Conservation (phyloP, 768 basidiomycete species). For the Clitopilus passeckerianus region DNA sequence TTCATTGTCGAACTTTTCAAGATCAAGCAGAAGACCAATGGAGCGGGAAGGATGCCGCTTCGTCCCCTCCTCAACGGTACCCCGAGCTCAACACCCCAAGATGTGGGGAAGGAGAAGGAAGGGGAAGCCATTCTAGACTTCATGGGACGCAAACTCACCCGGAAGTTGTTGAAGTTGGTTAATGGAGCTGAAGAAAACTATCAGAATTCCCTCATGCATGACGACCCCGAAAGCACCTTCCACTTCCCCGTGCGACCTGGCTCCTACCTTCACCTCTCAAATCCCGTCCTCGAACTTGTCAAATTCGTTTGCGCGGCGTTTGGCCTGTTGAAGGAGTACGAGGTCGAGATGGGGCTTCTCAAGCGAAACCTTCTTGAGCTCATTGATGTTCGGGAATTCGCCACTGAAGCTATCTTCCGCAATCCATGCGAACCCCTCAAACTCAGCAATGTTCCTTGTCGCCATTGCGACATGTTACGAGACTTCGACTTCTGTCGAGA, state of each 20-base stretch:
- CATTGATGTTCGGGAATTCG: conserved; percentile 82
- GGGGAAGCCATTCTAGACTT: conserved; percentile 66
- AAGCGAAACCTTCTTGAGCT: conserved; percentile 88
- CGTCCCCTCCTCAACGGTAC: conserved; percentile 60
- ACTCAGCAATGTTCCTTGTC: conserved; percentile 83
- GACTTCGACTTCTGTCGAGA: conserved; percentile 98
- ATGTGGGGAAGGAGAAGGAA: conserved; percentile 67
- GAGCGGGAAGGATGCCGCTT: conserved; percentile 62
- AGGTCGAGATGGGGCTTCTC: conserved; percentile 82
- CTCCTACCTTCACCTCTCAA: conserved; percentile 69
- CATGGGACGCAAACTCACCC: conserved; percentile 74
- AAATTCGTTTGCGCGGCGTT: conserved; percentile 86
- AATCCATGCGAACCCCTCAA: conserved; percentile 91
- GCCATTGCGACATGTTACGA: conserved; percentile 75
- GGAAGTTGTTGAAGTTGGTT: conserved; percentile 71
- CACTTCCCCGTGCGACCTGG: conserved; percentile 87
- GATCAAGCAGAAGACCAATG: conserved; percentile 59
- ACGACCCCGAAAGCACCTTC: conserved; percentile 51
- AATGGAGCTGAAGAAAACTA: conserved; percentile 57
- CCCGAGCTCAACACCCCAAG: conserved; percentile 60
- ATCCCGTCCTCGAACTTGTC: conserved; percentile 84
- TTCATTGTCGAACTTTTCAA: conserved; percentile 86
- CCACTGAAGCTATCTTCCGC: conserved; percentile 76
- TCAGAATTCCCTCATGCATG: conserved; percentile 54
- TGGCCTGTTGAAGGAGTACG: conserved; percentile 71